Evolutionary conservation across 805 yeast species (phyloP).

Genomic region (Cyberlindnera maritima): DNA sequence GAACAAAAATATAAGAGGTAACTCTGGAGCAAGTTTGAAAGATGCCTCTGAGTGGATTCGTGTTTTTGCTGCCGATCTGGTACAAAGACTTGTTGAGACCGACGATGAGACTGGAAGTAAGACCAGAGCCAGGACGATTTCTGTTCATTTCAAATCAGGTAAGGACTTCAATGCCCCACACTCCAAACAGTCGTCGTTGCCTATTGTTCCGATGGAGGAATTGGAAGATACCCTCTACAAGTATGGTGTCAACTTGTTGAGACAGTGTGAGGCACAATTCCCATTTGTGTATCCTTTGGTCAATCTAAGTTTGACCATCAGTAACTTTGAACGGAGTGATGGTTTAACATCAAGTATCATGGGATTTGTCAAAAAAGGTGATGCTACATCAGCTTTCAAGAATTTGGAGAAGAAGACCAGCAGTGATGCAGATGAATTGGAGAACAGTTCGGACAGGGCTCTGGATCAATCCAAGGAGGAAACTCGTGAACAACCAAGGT

Average conservation of each 20-base stretch:
- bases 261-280: conserved; percentile 35
- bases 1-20: conserved; percentile 70
- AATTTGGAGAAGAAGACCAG: conserved; percentile 1
- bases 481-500: neutral
- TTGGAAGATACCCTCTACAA: conserved; percentile 28
- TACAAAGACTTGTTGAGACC: conserved; percentile 69
- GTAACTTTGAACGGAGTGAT: conserved; percentile 48
- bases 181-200: conserved; percentile 36
- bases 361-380: conserved; percentile 21
- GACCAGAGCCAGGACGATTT: conserved; percentile 46
- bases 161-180: conserved; percentile 24
- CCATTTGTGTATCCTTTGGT: conserved; percentile 44
- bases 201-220: conserved; percentile 18
- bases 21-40: conserved; percentile 45
- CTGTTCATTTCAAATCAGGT: conserved; percentile 35
- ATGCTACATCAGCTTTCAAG: conserved; percentile 10
- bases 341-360: conserved; percentile 16
- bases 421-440: neutral
- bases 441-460: neutral
- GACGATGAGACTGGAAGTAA: conserved; percentile 51
- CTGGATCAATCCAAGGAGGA: neutral
- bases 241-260: conserved; percentile 38
- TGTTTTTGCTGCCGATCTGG: conserved; percentile 78
- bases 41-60: conserved; percentile 72
- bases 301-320: conserved; percentile 48